Base-by-base conservation (phyloP, 2,329 filamentous ascomycete genomes). In the Talaromyces verruculosus region DNA sequence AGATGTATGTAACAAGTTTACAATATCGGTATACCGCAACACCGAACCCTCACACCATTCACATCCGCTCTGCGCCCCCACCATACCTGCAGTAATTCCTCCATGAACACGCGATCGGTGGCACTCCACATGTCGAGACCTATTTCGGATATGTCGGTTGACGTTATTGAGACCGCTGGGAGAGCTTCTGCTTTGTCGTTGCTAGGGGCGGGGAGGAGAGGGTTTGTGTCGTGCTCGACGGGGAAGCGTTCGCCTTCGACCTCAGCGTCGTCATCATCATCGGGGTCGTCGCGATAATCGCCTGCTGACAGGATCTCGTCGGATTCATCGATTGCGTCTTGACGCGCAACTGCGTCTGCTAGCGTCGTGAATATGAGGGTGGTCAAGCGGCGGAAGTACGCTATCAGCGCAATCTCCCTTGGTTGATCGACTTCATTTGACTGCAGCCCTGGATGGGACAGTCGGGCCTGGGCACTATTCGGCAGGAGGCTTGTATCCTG, bases 61-160 rank as follows among this genome's bases (percentile, higher is more conserved):
- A 84, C 79, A 55, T 75, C 70, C 7, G 80, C 80, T 41, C 76
- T 74, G 19, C 80, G 74, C 22, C 76, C 76, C 80, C 80, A 84
- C 79, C 81, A 84, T 1, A 81, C 71, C 15, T 67, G 68, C n/a
- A 82, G 75, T 37, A 83, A 70, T 65, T 83, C 79, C 67, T 80
- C 75, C 13, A 82, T 78, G 66, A 83, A 83, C 22, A 77, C 67
- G 33, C 79, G 76, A 67, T 83, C 82, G 3, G 79, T 75, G 17
- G 75, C 76, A 64, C 81, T 83, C 82, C 82, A 83, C 17, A 79
- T 74, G 68, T 84, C 82, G 17, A 84, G 76, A 2, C 82, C 81
- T 81, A 84, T 83, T 45, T 79, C 74, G 17, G 73, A 72, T 74
- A 84, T 80, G 68, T 83, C 81, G 22, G 80, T 78, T 22, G 77